Evolutionary conservation across 805 yeast genomes (phyloP).

Genomic region (Priceomyces melissophilus): DNA sequence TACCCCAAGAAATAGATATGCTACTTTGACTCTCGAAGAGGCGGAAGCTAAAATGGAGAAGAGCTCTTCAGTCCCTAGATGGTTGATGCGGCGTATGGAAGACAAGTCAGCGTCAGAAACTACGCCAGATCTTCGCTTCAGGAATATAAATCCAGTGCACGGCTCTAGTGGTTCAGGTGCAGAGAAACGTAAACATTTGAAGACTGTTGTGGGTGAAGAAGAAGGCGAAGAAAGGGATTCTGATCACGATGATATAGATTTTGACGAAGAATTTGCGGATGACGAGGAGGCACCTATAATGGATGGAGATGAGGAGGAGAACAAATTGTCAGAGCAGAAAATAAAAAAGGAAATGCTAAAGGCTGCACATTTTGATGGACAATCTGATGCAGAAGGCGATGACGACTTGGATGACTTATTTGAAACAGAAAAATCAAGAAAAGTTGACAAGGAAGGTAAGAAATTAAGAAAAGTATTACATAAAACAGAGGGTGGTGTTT

Average conservation of each 20-base stretch:
- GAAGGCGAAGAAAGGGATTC: conserved; percentile 54
- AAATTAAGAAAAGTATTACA: conserved; percentile 78
- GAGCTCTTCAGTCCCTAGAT: conserved; percentile 74
- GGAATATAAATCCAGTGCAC: conserved; percentile 16
- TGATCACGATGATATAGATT: conserved; percentile 90
- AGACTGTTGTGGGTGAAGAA: conserved; percentile 43
- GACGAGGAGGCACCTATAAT: conserved; percentile 98
- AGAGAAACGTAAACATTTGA: conserved; percentile 16
- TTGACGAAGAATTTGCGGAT: conserved; percentile 95
- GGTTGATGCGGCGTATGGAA: conserved; percentile 91
- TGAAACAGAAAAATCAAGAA: conserved; percentile 56
- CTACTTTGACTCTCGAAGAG: conserved; percentile 91
- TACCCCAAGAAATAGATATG: conserved; percentile 89
- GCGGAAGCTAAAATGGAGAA: conserved; percentile 94
- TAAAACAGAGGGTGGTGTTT: conserved; percentile 83
- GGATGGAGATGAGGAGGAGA: conserved; percentile 95
- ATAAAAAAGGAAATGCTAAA: conserved; percentile 81
- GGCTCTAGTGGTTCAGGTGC: conserved; percentile 7
- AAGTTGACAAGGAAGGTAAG: conserved; percentile 87
- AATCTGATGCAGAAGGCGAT: conserved; percentile 53
- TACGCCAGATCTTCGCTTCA: conserved; percentile 45
- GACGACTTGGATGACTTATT: conserved; percentile 70
- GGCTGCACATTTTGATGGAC: conserved; percentile 73
- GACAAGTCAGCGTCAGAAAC: conserved; percentile 47
- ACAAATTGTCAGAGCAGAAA: conserved; percentile 80